These are phyloP conservation scores for Penicillium fuscoglaucum DNA, from an alignment of 2,329 filamentous ascomycete genomes.

Conservation along the genomic window DNA sequence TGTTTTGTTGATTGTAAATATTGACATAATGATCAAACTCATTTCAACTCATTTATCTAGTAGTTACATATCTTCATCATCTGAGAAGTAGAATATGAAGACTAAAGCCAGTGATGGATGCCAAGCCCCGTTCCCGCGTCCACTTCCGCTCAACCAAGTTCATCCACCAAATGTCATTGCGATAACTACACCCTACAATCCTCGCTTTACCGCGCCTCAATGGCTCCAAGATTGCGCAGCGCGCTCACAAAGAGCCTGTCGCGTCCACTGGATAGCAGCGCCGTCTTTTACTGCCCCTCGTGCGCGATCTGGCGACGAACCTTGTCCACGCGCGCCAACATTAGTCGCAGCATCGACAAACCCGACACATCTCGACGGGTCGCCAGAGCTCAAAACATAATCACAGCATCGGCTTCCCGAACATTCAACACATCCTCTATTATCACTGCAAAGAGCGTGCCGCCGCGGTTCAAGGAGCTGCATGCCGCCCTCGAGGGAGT, in stretches of 20 bases:
- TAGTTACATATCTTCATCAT: neutral
- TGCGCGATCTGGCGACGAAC: constrained; percentile 41
- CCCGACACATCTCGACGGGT: constrained; percentile 15
- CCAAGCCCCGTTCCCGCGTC: constrained; percentile 26
- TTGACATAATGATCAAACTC: neutral
- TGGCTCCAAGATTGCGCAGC: constrained; percentile 43
- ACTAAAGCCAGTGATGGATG: constrained; percentile 5
- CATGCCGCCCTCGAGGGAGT: constrained; percentile 56
- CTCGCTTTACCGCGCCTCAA: constrained; percentile 23
- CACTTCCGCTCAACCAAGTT: constrained; percentile 19
- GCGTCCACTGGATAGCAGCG: constrained; percentile 26
- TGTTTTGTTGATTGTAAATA: neutral
- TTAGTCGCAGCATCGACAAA: constrained; percentile 15
- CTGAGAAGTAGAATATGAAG: neutral
- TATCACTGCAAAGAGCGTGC: constrained; percentile 57
- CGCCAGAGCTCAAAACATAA: constrained; percentile 9
- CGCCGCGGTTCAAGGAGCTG: constrained; percentile 53
- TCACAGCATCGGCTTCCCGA: constrained; percentile 17
- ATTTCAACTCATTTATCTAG: neutral
- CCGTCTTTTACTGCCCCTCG: constrained; percentile 43
- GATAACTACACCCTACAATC: constrained; percentile 1
- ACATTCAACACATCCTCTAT: constrained; percentile 53
- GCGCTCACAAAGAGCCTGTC: constrained; percentile 38
- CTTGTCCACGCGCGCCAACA: constrained; percentile 31
- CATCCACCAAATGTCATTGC: constrained; percentile 5